These are phyloP conservation scores for Colletotrichum shisoi DNA, from an alignment of 2,329 filamentous ascomycete species.

Conservation along the genomic window DNA sequence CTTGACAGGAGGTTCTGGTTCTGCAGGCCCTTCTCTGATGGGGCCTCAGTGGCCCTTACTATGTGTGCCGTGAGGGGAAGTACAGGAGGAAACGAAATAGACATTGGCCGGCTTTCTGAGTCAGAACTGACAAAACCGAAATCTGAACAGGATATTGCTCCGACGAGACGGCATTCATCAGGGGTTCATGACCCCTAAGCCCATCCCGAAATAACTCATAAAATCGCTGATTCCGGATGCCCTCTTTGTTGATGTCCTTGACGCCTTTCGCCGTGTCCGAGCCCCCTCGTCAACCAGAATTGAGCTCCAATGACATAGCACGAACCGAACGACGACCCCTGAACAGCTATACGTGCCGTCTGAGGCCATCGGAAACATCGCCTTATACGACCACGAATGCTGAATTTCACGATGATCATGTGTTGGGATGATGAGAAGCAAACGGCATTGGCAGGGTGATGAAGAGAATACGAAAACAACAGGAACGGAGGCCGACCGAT, in stretches of 20 bases:
- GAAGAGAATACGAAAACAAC: slow-evolving; percentile 6
- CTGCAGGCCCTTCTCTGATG: slow-evolving; percentile 23
- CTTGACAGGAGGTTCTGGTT: slow-evolving; percentile 8
- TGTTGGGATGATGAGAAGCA: slow-evolving; percentile 12
- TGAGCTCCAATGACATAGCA: slow-evolving; percentile 31
- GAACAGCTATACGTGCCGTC: slow-evolving; percentile 26
- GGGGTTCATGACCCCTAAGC: slow-evolving; percentile 33
- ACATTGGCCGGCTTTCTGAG: slow-evolving; percentile 31
- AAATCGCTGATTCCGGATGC: slow-evolving; percentile 37
- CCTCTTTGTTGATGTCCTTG: slow-evolving; percentile 30
- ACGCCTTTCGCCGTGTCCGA: slow-evolving; percentile 34
- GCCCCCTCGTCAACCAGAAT: slow-evolving; percentile 28
- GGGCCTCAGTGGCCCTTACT: neutral
- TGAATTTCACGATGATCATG: slow-evolving; percentile 17
- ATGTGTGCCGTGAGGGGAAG: slow-evolving; percentile 13
- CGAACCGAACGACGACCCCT: slow-evolving; percentile 15
- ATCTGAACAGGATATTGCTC: slow-evolving; percentile 30
- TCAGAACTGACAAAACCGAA: slow-evolving; percentile 35
- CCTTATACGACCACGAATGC: slow-evolving; percentile 22
- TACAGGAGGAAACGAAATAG: slow-evolving; percentile 31
- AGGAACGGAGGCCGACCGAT: neutral
- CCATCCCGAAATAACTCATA: slow-evolving; percentile 34
- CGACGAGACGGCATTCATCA: slow-evolving; percentile 24
- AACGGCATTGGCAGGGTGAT: slow-evolving; percentile 10
- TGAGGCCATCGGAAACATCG: slow-evolving; percentile 15